Percentiles rank a stretch among this genome's conserved stretches.
These are phyloP conservation scores for Lunularia cruciata DNA, from an alignment of 225 moss, liverwort and hornwort species.

Conservation along the genomic window DNA sequence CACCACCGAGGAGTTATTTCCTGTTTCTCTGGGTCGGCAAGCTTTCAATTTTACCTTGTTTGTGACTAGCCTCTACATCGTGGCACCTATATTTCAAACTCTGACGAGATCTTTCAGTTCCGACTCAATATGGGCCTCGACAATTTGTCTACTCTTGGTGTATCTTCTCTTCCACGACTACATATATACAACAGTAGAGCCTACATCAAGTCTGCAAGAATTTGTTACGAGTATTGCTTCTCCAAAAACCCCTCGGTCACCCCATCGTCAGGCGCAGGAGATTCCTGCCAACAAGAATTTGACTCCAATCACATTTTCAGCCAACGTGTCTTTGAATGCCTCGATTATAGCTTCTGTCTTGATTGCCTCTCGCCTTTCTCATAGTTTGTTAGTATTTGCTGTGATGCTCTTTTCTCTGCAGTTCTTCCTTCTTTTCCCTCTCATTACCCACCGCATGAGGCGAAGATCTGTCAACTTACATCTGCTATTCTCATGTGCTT, in stretches of 20 bases:
- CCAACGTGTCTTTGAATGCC: constrained; percentile 87
- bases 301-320: constrained; percentile 67
- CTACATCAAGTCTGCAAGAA: constrained; percentile 34
- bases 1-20: constrained; percentile 51
- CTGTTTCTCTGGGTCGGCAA: constrained; percentile 44
- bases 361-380: constrained; percentile 79
- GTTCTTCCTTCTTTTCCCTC: constrained; percentile 79
- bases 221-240: constrained; percentile 5
- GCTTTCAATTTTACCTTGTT: constrained; percentile 73
- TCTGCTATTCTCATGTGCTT: constrained; percentile 65
- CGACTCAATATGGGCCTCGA: constrained; percentile 96
- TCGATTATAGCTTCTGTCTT: constrained; percentile 93
- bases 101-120: constrained; percentile 88
- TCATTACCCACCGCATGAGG: constrained; percentile 75
- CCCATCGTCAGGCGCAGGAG: constrained; percentile 36
- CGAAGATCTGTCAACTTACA: constrained; percentile 77
- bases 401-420: constrained; percentile 94
- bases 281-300: too few relatives aligned
- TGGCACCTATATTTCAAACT: constrained; percentile 92
- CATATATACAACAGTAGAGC: constrained; percentile 47
- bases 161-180: constrained; percentile 94
- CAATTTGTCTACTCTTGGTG: constrained; percentile 74
- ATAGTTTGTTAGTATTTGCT: constrained; percentile 73
- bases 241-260: constrained; percentile 30
- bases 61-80: constrained; percentile 76